Base-by-base conservation (phyloP, 179 eudicot species). In the Spinacia oleracea region DNA sequence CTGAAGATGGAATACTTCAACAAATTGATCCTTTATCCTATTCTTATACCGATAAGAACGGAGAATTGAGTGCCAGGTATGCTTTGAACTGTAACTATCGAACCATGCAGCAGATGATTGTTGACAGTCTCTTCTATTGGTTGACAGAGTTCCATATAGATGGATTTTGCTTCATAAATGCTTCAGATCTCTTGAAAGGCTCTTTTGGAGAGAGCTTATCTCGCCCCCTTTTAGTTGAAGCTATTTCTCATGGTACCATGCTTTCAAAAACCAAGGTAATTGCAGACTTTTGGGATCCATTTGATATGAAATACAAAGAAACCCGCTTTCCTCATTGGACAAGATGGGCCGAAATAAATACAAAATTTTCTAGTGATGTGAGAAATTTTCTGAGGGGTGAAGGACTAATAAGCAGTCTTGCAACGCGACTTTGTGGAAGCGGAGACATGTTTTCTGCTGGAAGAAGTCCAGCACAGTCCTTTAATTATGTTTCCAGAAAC, bases 341-440 rank as follows among this genome's bases (percentile, higher is more conserved):
- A 84, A 87, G 91, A 86, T 96, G 99, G 98, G 95, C 96, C 68
- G 98, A 96, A 80, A 85, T 94, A 66, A 96, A 96, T 66, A 38
- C 87, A 2, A 83, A 77, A 60, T 94, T 96, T 69, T 84, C 90
- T 42, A 11, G 29, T 31, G 97, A 94, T 56, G 89, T 90, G 63
- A 89, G 90, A 72, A 92, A 91, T 65, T 94, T 89, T 82, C 67
- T 94, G 78, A 92, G 91, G 76, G 98, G 95, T 20, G 83, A 89
- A 71, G 91, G 88, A 56, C 89, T 86, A 65, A 82, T 96, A 31
- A 94, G 97, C 74, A 83, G 84, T 76, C 92, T 93, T 20, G 99
- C 98, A 5, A 96, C 99, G 9, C 85, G 99, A 31, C 90, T 96
- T 55, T 96, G 98, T 87, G 99, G 99, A 62, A 96, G 99, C 75